Evolutionary conservation across 139 green algal genomes (phyloP), one percentile per base, ranked within the genome.

Genomic region (Picochlorum sp.): DNA sequence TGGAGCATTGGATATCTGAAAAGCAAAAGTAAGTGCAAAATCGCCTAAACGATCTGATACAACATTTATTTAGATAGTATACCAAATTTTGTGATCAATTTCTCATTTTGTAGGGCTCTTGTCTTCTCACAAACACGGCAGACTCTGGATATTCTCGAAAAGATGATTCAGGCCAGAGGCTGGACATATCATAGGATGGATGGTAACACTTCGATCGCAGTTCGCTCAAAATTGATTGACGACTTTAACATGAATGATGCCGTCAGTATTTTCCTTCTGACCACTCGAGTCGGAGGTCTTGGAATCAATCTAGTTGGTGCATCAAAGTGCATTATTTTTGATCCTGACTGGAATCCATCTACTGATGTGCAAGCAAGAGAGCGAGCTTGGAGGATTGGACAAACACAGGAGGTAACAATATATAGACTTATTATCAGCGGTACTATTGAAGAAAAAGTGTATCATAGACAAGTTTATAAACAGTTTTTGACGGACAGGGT

Each of bases 121-220:
- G 32, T 93, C 14, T 93, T 92, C 74, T 79, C 69, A 1, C 89
- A 96, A 86, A 96, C 89, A 33, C 88, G 95, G 77, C 87, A 96
- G 77, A 98, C 98, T 93, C 78, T 99, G 56, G 93, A 99, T 76
- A 97, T 99, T 50, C 1, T 97, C 36, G 89, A 99, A 77, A 73
- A 65, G 47, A 53, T 72, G 13, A 76, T 85, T 30, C 22, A 31
- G 20, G 14, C 22, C 16, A 18, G 49, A 31, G 8, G 35, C 43
- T 29, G 72, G 75, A 30, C 81, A 79, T 45, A 59, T 73, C 79
- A 89, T 52, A 73, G 91, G 59, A 97, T 99, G 93, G 93, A 98
- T 57, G 93, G 93, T 43, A 65, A 22, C 55, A 98, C 91, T 3
- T 32, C 77, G 9, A 65, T 96, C n/a, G 55, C 30, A 5, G 26